Percentiles rank a stretch among this genome's conserved stretches.
Evolutionary conservation across 257 asterid genomes (phyloP).

Genomic region (Przewalskia tangutica): DNA sequence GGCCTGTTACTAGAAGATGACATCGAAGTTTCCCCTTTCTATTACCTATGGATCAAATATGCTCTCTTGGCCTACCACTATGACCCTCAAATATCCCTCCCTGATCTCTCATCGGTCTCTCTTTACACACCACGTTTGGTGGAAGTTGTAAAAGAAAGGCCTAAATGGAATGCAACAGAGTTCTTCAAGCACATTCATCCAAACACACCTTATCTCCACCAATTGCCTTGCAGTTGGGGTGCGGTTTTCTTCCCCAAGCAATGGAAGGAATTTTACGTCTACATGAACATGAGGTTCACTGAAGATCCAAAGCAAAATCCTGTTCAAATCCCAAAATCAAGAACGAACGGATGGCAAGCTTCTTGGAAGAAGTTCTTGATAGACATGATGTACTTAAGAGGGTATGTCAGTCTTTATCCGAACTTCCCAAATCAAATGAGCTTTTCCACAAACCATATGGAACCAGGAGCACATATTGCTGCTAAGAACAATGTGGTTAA

Average conservation of each 20-base stretch:
- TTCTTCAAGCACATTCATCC: slow-evolving; percentile 70
- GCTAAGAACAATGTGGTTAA: slow-evolving; percentile 67
- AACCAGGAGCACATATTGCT: slow-evolving; percentile 89
- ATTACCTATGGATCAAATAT: slow-evolving; percentile 84
- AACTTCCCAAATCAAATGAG: slow-evolving; percentile 87
- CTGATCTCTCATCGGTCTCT: slow-evolving; percentile 77
- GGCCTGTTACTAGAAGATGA: slow-evolving; percentile 89
- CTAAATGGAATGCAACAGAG: slow-evolving; percentile 83
- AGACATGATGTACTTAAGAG: slow-evolving; percentile 90
- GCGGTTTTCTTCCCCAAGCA: slow-evolving; percentile 91
- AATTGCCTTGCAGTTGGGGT: slow-evolving; percentile 95
- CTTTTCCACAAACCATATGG: slow-evolving; percentile 95
- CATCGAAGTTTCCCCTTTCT: slow-evolving; percentile 86
- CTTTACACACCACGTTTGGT: slow-evolving; percentile 85
- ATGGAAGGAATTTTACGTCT: slow-evolving; percentile 86
- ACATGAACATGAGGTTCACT: slow-evolving; percentile 91
- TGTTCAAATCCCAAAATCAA: slow-evolving; percentile 84
- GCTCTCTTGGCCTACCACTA: slow-evolving; percentile 76
- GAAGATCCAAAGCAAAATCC: slow-evolving; percentile 79
- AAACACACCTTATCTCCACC: slow-evolving; percentile 93
- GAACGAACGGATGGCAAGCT: slow-evolving; percentile 99
- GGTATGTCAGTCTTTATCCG: slow-evolving; percentile 78
- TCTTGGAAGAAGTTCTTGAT: slow-evolving; percentile 95
- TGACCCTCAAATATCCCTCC: slow-evolving; percentile 77
- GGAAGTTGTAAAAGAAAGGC: slow-evolving; percentile 92